Percentiles rank a stretch among this genome's conserved stretches.
Conservation (phyloP, 495 filamentous ascomycete genomes). For the Trichodelitschia bisporula region DNA sequence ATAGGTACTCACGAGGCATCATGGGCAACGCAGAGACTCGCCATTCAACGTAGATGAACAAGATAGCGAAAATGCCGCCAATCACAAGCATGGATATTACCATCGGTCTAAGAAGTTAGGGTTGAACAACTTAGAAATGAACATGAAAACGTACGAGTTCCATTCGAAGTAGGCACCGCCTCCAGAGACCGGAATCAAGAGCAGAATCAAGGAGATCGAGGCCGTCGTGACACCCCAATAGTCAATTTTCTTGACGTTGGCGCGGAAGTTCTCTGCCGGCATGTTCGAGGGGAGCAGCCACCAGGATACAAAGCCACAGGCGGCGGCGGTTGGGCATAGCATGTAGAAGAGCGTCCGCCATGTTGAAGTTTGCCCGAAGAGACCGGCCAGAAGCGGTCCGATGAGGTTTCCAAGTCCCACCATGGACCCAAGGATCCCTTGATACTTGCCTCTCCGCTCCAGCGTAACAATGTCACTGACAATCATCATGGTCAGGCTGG, state of each 20-base stretch:
- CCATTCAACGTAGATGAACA: constrained; percentile 32
- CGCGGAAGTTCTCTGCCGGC: constrained; percentile 9
- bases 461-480: constrained; percentile 12
- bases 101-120: constrained; percentile 14
- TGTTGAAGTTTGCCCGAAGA: constrained; percentile 8
- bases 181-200: constrained; percentile 37
- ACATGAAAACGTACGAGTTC: constrained; percentile 16
- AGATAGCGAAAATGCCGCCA: constrained; percentile 20
- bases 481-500: constrained; percentile 14
- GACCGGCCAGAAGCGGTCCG: constrained; percentile 11
- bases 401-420: constrained; percentile 12
- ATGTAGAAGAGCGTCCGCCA: constrained; percentile 14
- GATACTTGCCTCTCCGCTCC: constrained; percentile 14
- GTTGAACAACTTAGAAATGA: background rate
- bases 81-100: constrained; percentile 36
- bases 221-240: constrained; percentile 26
- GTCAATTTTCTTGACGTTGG: constrained; percentile 29
- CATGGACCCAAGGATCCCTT: constrained; percentile 12
- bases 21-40: constrained; percentile 31
- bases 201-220: constrained; percentile 26
- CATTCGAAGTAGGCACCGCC: constrained; percentile 35
- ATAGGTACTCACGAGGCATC: constrained; percentile 17
- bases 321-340: constrained; percentile 9
- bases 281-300: constrained; percentile 18
- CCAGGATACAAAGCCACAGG: constrained; percentile 11